Conservation (phyloP, 805 yeast genomes). For the Kregervanrija fluxuum region DNA sequence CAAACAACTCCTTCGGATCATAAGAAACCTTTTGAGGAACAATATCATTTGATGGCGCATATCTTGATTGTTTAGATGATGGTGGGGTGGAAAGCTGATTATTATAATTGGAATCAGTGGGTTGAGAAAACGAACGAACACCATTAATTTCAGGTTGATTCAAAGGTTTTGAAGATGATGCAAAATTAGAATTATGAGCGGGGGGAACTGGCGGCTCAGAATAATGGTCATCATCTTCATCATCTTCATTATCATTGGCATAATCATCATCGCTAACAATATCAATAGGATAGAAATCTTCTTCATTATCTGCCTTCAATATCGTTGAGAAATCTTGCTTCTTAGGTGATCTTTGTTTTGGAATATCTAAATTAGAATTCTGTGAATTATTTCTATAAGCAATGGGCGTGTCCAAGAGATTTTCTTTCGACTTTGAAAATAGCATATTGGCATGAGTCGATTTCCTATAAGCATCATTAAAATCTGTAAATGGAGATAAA, state of each 20-base stretch:
- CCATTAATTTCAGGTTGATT: neutral
- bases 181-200: neutral
- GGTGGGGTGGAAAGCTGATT: neutral
- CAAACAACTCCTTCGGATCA: slow-evolving; percentile 7
- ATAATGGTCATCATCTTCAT: neutral
- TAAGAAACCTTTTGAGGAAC: slow-evolving; percentile 15
- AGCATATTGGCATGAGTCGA: slow-evolving; percentile 15
- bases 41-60: slow-evolving; percentile 23
- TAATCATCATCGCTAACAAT: slow-evolving; percentile 3
- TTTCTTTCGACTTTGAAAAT: neutral
- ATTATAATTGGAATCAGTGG: too few species aligned
- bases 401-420: neutral
- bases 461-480: slow-evolving; percentile 24
- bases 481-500: slow-evolving; percentile 30
- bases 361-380: slow-evolving; percentile 5
- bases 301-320: neutral
- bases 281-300: slow-evolving; percentile 3
- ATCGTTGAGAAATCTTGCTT: neutral
- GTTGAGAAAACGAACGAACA: neutral
- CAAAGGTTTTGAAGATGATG: neutral
- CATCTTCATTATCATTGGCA: neutral
- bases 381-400: neutral
- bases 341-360: slow-evolving; percentile 14
- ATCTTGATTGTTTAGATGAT: slow-evolving; percentile 9
- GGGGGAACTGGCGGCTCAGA: neutral